Evolutionary conservation across 495 filamentous ascomycete genomes (phyloP).

Genomic region (Chaetomium cochliodes): DNA sequence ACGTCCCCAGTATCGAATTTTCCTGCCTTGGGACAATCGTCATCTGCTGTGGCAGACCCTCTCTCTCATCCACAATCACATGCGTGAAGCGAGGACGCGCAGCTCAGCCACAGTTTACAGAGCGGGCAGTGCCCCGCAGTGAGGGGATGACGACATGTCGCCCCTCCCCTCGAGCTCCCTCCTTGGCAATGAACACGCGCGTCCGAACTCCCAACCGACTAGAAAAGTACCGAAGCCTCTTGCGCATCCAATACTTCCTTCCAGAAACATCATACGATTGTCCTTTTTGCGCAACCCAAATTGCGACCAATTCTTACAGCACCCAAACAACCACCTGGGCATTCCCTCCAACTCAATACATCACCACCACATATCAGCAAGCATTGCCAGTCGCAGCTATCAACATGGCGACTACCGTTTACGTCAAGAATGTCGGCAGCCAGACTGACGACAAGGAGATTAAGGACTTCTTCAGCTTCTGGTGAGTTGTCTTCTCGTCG

Average conservation of each 20-base stretch:
- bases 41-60: too few relatives aligned
- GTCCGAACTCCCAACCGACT: constrained; percentile 2
- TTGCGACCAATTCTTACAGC: neutral
- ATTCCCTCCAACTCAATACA: neutral
- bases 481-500: constrained; percentile 53
- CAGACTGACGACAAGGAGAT: constrained; percentile 85
- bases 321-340: neutral
- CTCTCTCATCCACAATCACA: too few relatives aligned
- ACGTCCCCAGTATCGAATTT: too few relatives aligned
- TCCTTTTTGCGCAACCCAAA: neutral
- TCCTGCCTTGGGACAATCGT: too few relatives aligned
- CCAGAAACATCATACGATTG: neutral
- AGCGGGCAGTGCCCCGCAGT: constrained; percentile 14
- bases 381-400: constrained; percentile 8
- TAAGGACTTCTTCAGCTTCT: constrained; percentile 98
- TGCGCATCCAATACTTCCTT: neutral
- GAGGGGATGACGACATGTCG: constrained; percentile 36
- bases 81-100: neutral
- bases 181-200: constrained; percentile 25
- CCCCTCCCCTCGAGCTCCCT: constrained; percentile 2
- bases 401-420: constrained; percentile 40
- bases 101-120: constrained; percentile 24
- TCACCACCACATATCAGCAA: constrained; percentile 5
- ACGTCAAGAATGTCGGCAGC: constrained; percentile 77
- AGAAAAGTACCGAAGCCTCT: neutral